Percentiles rank a stretch among this genome's conserved stretches.
Conservation (phyloP, 2,329 filamentous ascomycete genomes). For the Paradendryphiella salina region DNA sequence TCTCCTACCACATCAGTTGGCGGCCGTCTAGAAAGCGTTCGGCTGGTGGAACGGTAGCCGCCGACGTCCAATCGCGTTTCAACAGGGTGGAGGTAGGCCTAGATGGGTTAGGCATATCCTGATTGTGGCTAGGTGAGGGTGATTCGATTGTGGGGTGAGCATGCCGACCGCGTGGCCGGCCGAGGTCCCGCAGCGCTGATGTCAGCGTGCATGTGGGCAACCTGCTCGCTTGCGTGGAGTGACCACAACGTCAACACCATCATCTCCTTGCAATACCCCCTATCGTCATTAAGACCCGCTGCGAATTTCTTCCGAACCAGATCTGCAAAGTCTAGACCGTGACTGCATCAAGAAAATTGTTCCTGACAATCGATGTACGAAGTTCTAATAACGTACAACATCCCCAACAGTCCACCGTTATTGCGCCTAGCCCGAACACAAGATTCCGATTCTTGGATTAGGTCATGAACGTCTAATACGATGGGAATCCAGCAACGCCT, state of each 20-base stretch:
- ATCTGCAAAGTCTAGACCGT: not conserved
- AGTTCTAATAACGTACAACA: no score
- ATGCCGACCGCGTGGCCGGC: slow-evolving; percentile 11
- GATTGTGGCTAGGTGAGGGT: slow-evolving; percentile 19
- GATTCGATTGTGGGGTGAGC: slow-evolving; percentile 28
- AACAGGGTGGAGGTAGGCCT: slow-evolving; percentile 13
- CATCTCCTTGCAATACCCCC: not conserved
- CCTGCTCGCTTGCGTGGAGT: slow-evolving; percentile 6
- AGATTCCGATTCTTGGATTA: no score
- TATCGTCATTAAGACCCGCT: slow-evolving; percentile 8
- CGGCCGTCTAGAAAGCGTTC: slow-evolving; percentile 17
- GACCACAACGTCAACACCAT: slow-evolving; percentile 8
- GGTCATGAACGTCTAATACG: no score
- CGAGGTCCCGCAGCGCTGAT: slow-evolving; percentile 14
- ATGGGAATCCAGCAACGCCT: no score
- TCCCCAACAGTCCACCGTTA: no score
- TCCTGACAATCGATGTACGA: not conserved
- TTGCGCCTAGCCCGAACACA: no score
- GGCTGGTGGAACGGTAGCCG: slow-evolving; percentile 24
- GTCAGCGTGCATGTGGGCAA: slow-evolving; percentile 11
- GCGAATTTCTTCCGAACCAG: not conserved
- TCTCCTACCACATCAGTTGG: slow-evolving; percentile 8
- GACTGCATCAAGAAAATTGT: not conserved
- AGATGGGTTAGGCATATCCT: slow-evolving; percentile 23
- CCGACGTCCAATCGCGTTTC: slow-evolving; percentile 18